Conservation (phyloP, 2,329 filamentous ascomycete species). For the Apiospora malaysiana region DNA sequence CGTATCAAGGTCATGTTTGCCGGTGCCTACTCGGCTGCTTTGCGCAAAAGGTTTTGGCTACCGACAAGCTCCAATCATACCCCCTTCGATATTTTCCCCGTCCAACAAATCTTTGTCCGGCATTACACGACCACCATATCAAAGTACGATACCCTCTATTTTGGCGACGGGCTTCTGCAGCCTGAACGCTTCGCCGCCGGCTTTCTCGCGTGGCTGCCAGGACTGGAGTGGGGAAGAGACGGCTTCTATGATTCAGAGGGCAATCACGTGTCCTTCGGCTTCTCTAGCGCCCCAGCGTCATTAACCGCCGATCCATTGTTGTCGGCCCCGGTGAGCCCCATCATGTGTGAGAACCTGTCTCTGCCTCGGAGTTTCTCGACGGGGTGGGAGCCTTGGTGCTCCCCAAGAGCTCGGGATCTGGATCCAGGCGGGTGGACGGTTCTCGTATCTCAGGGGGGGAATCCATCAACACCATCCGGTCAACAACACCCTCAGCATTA, state of each 20-base stretch:
- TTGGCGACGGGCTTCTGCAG: conserved; percentile 26
- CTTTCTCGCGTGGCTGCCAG: conserved; percentile 25
- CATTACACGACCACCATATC: background rate
- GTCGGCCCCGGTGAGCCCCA: conserved; percentile 24
- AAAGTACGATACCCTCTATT: conserved; percentile 22
- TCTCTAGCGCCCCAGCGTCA: conserved; percentile 27
- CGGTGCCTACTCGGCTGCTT: conserved; percentile 27
- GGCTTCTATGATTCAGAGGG: background rate
- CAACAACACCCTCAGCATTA: conserved; percentile 20
- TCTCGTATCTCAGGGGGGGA: conserved; percentile 19
- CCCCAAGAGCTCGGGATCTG: conserved; percentile 24
- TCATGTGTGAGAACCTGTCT: conserved; percentile 26
- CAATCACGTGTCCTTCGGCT: conserved; percentile 23
- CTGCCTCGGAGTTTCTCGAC: conserved; percentile 11
- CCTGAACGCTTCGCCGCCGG: conserved; percentile 26
- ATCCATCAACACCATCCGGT: background rate
- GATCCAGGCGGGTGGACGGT: conserved; percentile 25
- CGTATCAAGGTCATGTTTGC: conserved; percentile 22
- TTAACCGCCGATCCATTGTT: conserved; percentile 3
- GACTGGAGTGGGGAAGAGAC: conserved; percentile 7
- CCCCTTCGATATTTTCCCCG: conserved; percentile 24
- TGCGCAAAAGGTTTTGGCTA: conserved; percentile 26
- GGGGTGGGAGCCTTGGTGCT: background rate
- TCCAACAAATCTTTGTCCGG: conserved; percentile 26
- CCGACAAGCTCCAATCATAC: conserved; percentile 14